Conservation (phyloP, 163 green algal species). For the Chloroidium sp. region DNA sequence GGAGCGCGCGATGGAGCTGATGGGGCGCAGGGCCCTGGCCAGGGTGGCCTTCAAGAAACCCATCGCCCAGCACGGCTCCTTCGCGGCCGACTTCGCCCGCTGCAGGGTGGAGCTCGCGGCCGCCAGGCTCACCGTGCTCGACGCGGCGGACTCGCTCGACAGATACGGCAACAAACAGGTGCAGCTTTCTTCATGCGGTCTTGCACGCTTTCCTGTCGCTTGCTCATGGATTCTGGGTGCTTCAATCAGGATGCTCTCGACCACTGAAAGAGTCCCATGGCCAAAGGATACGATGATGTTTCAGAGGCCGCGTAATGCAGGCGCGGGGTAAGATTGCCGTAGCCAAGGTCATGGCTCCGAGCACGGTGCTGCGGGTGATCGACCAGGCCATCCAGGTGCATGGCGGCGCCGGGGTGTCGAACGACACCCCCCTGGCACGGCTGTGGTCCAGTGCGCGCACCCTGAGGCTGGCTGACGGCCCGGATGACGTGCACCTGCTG, state of each 20-base stretch:
- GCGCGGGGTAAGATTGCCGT: slow-evolving; percentile 63
- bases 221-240: neutral
- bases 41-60: slow-evolving; percentile 56
- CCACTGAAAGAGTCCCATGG: no score
- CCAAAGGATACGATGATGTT: neutral
- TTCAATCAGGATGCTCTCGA: no score
- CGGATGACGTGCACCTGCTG: slow-evolving; percentile 93
- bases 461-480: slow-evolving; percentile 91
- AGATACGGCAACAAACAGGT: slow-evolving; percentile 49
- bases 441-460: slow-evolving; percentile 72
- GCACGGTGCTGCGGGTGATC: slow-evolving; percentile 54
- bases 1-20: slow-evolving; percentile 69
- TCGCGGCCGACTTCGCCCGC: slow-evolving; percentile 31
- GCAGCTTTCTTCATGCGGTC: neutral
- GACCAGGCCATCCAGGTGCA: slow-evolving; percentile 76
- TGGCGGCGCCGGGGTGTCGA: slow-evolving; percentile 68
- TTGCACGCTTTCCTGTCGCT: neutral
- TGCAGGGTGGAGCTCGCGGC: slow-evolving; percentile 55
- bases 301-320: slow-evolving; percentile 2
- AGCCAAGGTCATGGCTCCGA: slow-evolving; percentile 76
- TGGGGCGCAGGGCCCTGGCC: slow-evolving; percentile 36
- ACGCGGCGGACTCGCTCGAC: slow-evolving; percentile 73
- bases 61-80: slow-evolving; percentile 50
- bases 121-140: slow-evolving; percentile 68
- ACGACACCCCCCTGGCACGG: slow-evolving; percentile 64